Evolutionary conservation across 2,329 filamentous ascomycete genomes (phyloP), one percentile per base, ranked within the genome.

Genomic region (Coccinonectria pachysandricola): DNA sequence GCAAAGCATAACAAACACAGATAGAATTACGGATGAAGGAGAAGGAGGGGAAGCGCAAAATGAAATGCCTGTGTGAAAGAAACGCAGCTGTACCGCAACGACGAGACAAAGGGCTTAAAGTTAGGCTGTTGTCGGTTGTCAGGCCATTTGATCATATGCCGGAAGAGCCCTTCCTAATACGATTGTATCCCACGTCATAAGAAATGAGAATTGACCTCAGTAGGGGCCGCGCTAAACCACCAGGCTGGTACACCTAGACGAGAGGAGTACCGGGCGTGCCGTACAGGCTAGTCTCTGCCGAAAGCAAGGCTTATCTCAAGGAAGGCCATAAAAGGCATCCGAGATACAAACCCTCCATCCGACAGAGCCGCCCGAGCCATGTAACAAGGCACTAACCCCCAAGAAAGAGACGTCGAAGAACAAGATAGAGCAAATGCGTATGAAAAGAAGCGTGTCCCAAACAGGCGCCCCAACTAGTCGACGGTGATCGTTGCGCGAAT

Each of bases 341-440:
- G 28, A 24, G 22, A 29, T 28, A 21, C n/a, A n/a, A n/a, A n/a
- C 24, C 26, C 27, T 25, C 29, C 23, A 35, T 32, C 35, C 31
- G 40, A 31, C 37, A 39, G 38, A 44, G 36, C 34, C 36, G 48
- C 50, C 56, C 52, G 52, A 60, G 57, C 54, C 56, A 59, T 51
- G 41, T 37, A 37, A 50, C 34, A 53, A 50, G 42, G 52, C 45
- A 45, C 51, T 28, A 53, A 46, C 40, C 38, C 36, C 41, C 32
- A 43, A 49, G 38, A 52, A 46, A 41, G 38, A 52, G 46, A 41
- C 43, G 51, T 57, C 52, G 52, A 57, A 60, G 54, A 59, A 56
- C 54, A 43, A 58, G 53, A 57, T 55, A 56, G 47, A 56, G 48
- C 49, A 51, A 43, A 46, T 50, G 52, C 43, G 46, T 48, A 42